These are phyloP conservation scores for Aegilops speltoides DNA, from an alignment of 176 grass and related monocot genomes.

Conservation along the genomic window DNA sequence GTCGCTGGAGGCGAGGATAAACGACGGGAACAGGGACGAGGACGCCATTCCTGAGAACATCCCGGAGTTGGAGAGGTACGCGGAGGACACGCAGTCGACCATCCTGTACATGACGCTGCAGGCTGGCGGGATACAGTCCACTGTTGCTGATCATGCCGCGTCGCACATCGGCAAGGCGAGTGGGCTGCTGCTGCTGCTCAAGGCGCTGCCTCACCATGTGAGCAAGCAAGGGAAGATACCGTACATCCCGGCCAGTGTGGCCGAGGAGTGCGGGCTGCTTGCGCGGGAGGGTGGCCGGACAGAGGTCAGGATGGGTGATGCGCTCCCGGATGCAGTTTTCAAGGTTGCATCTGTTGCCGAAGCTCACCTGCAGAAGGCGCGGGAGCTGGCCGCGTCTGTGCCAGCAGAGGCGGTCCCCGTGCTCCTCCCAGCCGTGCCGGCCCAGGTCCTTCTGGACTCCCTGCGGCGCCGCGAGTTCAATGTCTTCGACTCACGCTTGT, in stretches of 20 bases:
- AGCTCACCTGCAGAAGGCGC: slow-evolving; percentile 74
- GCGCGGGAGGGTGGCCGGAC: slow-evolving; percentile 28
- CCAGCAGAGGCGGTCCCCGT: slow-evolving; percentile 51
- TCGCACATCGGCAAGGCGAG: slow-evolving; percentile 84
- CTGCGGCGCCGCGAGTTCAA: slow-evolving; percentile 59
- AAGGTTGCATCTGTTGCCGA: slow-evolving; percentile 75
- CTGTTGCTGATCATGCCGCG: slow-evolving; percentile 65
- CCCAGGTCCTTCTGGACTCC: slow-evolving; percentile 72
- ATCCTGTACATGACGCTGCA: slow-evolving; percentile 83
- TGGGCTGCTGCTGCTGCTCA: slow-evolving; percentile 77
- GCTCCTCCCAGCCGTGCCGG: slow-evolving; percentile 70
- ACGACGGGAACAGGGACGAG: slow-evolving; percentile 68
- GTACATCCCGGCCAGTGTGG: slow-evolving; percentile 67
- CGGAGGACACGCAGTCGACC: slow-evolving; percentile 84
- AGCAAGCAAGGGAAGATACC: slow-evolving; percentile 62
- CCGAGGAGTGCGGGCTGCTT: slow-evolving; percentile 64
- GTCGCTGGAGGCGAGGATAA: slow-evolving; percentile 75
- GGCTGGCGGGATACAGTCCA: slow-evolving; percentile 72
- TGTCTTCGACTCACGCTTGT: slow-evolving; percentile 77
- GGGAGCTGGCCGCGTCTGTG: slow-evolving; percentile 58
- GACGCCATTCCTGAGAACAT: slow-evolving; percentile 43
- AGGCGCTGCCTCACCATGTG: slow-evolving; percentile 81
- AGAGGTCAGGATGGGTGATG: slow-evolving; percentile 66
- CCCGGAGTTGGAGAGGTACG: slow-evolving; percentile 75
- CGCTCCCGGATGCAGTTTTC: slow-evolving; percentile 74